Conservation (phyloP, 768 basidiomycete genomes). For the Tremella fuciformis region DNA sequence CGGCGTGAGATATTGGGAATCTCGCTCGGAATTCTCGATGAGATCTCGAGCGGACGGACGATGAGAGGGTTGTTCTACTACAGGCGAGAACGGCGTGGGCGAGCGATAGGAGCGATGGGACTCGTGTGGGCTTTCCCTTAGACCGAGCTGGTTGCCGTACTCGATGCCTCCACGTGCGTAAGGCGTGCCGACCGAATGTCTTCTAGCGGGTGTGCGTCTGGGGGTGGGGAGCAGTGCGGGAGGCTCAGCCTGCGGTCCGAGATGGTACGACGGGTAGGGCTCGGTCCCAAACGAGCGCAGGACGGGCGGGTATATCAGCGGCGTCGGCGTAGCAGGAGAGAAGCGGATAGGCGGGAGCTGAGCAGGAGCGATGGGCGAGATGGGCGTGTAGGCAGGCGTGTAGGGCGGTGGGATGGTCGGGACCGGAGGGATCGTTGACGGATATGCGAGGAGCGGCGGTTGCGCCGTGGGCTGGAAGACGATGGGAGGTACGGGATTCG, state of each 20-base stretch:
- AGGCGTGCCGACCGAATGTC: slow-evolving; percentile 1
- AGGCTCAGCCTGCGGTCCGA: not conserved
- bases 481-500: not conserved
- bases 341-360: not conserved
- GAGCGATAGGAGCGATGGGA: slow-evolving; percentile 4
- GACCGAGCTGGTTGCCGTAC: not conserved
- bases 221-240: not conserved
- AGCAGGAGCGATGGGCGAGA: not conserved
- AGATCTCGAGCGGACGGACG: not conserved
- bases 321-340: not conserved
- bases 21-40: not conserved
- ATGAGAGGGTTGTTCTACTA: not conserved
- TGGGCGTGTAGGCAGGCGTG: not conserved
- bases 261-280: slow-evolving; percentile 1
- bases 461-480: not conserved
- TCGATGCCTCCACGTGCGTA: slow-evolving; percentile 1
- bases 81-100: not conserved
- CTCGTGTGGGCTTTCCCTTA: not conserved
- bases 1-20: not conserved
- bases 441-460: not conserved
- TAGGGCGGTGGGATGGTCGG: slow-evolving; percentile 3
- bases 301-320: not conserved
- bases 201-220: slow-evolving; percentile 1
- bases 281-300: not conserved
- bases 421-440: not conserved